These are phyloP conservation scores for Polytrichum commune DNA, from an alignment of 225 moss, liverwort and hornwort species.

Conservation along the genomic window DNA sequence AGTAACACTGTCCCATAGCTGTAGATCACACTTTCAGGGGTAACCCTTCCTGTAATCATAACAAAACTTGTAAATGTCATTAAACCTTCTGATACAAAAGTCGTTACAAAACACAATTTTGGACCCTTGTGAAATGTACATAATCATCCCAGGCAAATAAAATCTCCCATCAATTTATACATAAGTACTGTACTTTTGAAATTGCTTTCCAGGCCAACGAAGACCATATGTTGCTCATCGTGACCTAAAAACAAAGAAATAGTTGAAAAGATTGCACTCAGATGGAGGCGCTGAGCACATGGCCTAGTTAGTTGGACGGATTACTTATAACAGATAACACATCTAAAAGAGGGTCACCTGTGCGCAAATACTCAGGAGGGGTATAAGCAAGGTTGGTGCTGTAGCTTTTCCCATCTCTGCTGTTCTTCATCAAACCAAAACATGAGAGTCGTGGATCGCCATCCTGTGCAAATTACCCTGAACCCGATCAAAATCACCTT, in stretches of 20 bases:
- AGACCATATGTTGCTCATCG: too few species aligned
- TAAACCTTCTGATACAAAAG: too few species aligned
- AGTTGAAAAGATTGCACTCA: not conserved
- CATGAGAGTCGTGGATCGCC: conserved; percentile 58
- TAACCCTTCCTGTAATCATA: conserved; percentile 45
- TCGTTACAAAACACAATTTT: too few species aligned
- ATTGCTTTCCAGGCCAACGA: too few species aligned
- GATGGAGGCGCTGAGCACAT: not conserved
- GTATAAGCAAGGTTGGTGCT: conserved; percentile 69
- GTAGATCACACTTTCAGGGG: conserved; percentile 61
- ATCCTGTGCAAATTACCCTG: conserved; percentile 25
- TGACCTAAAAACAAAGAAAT: not conserved
- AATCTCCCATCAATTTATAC: too few species aligned
- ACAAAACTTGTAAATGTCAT: not conserved
- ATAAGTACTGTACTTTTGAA: too few species aligned
- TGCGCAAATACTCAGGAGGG: conserved; percentile 58
- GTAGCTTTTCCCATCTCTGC: conserved; percentile 63
- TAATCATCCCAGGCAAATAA: too few species aligned
- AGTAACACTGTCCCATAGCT: conserved; percentile 65
- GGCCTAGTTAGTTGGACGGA: not conserved
- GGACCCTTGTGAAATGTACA: too few species aligned
- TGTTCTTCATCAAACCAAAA: conserved; percentile 64
- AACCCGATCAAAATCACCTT: conserved; percentile 12
- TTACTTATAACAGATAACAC: not conserved
- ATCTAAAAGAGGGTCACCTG: conserved; percentile 24